A percentile compares a stretch with the other conserved stretches of the same genome.
These are phyloP conservation scores for Amniculicola lignicola DNA, from an alignment of 495 filamentous ascomycete species.

Conservation along the genomic window DNA sequence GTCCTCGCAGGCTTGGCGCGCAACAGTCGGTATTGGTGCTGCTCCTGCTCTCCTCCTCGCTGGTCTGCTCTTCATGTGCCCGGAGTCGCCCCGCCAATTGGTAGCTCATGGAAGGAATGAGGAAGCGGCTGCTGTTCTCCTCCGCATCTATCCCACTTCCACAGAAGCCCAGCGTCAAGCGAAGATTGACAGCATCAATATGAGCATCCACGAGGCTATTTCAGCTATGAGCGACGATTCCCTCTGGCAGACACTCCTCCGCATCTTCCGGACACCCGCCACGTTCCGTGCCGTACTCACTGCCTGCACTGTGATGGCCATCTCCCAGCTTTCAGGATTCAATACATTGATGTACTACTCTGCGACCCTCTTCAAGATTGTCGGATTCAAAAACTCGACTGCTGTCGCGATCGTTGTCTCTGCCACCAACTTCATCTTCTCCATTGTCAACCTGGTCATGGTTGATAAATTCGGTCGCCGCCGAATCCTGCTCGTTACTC, in stretches of 20 bases:
- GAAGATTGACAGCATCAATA: slow-evolving; percentile 43
- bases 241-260: slow-evolving; percentile 45
- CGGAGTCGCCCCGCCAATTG: slow-evolving; percentile 54
- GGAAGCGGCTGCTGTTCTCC: slow-evolving; percentile 43
- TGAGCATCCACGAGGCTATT: slow-evolving; percentile 44
- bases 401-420: slow-evolving; percentile 52
- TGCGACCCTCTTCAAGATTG: slow-evolving; percentile 50
- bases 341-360: slow-evolving; percentile 53
- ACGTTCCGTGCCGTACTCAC: slow-evolving; percentile 50
- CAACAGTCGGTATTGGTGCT: slow-evolving; percentile 50
- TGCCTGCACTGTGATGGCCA: slow-evolving; percentile 52
- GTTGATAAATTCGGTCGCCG: slow-evolving; percentile 51
- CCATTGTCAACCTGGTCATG: slow-evolving; percentile 49
- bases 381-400: slow-evolving; percentile 51
- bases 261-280: slow-evolving; percentile 46
- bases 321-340: slow-evolving; percentile 50
- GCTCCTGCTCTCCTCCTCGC: slow-evolving; percentile 49
- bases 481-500: slow-evolving; percentile 47
- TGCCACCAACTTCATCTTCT: slow-evolving; percentile 55
- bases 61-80: slow-evolving; percentile 47
- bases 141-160: slow-evolving; percentile 43
- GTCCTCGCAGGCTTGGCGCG: slow-evolving; percentile 44
- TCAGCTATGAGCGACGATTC: slow-evolving; percentile 40
- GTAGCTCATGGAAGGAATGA: slow-evolving; percentile 47
- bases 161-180: slow-evolving; percentile 42